Conservation (phyloP, 441 rosid species). For the Hura crepitans region DNA sequence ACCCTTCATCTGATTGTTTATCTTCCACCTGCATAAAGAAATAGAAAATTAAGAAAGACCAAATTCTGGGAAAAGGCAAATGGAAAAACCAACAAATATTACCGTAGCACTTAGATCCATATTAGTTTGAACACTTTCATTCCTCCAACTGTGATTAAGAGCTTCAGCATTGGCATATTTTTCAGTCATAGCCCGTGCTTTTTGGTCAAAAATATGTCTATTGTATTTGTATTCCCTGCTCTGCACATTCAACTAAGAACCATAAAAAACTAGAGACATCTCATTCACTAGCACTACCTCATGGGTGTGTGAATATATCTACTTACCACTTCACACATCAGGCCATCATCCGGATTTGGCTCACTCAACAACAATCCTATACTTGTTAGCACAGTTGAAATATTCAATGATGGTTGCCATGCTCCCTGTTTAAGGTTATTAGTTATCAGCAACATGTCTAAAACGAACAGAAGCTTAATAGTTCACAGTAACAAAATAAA, state of each 20-base stretch:
- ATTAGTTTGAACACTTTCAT: conserved; percentile 26
- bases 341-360: conserved; percentile 81
- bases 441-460: conserved; percentile 11
- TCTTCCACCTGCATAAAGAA: conserved; percentile 35
- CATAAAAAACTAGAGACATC: conserved; percentile 11
- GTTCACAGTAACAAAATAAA: neutral
- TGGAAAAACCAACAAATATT: neutral
- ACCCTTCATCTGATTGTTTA: conserved; percentile 25
- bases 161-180: conserved; percentile 51
- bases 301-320: conserved; percentile 2
- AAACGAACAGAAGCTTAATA: neutral
- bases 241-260: conserved; percentile 38
- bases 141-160: conserved; percentile 29
- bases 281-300: neutral
- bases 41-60: neutral
- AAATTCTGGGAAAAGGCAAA: conserved; percentile 2
- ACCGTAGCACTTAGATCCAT: conserved; percentile 26
- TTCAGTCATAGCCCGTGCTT: conserved; percentile 65
- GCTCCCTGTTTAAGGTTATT: conserved; percentile 51
- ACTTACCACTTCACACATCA: conserved; percentile 78
- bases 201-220: conserved; percentile 59
- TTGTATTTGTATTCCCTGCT: conserved; percentile 79
- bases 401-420: conserved; percentile 84
- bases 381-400: conserved; percentile 71
- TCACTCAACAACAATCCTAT: conserved; percentile 64